Conservation (phyloP, 176 grass and related monocot species). For the Aegilops tauschii region DNA sequence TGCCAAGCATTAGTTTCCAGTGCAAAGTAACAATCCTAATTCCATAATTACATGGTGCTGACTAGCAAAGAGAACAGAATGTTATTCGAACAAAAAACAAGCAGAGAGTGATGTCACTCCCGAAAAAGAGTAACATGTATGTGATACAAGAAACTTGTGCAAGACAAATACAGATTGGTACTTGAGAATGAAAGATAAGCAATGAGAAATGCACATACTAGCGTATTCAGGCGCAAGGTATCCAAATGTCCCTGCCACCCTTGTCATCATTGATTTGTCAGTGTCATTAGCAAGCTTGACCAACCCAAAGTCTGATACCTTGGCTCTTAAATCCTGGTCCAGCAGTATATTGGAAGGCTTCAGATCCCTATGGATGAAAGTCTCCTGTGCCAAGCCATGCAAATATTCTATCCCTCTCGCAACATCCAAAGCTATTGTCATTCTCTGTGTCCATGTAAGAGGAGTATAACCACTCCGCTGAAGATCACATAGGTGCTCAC, state of each 20-base stretch:
- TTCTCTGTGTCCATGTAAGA: conserved; percentile 90
- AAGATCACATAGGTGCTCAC: conserved; percentile 75
- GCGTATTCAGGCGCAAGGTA: conserved; percentile 98
- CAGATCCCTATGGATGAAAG: conserved; percentile 95
- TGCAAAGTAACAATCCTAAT: background rate
- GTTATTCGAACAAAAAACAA: conserved; percentile 7
- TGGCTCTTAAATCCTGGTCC: conserved; percentile 87
- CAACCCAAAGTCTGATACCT: conserved; percentile 98
- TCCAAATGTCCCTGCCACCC: conserved; percentile 92
- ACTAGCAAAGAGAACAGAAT: conserved; percentile 23
- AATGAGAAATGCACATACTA: conserved; percentile 63
- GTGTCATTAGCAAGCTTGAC: conserved; percentile 84
- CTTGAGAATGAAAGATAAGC: conserved; percentile 18
- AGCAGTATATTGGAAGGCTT: conserved; percentile 98
- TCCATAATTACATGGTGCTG: background rate
- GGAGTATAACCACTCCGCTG: conserved; percentile 49
- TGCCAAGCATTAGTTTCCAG: conserved; percentile 2
- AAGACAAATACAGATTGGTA: conserved; percentile 22
- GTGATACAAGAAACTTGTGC: background rate
- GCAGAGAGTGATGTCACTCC: background rate
- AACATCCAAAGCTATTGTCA: conserved; percentile 90
- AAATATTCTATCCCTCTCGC: conserved; percentile 94
- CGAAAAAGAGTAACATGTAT: background rate
- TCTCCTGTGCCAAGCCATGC: conserved; percentile 95
- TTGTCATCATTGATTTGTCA: conserved; percentile 92